Evolutionary conservation across 1,284 basidiomycete species (phyloP).

Genomic region (Boletus holoroseus): DNA sequence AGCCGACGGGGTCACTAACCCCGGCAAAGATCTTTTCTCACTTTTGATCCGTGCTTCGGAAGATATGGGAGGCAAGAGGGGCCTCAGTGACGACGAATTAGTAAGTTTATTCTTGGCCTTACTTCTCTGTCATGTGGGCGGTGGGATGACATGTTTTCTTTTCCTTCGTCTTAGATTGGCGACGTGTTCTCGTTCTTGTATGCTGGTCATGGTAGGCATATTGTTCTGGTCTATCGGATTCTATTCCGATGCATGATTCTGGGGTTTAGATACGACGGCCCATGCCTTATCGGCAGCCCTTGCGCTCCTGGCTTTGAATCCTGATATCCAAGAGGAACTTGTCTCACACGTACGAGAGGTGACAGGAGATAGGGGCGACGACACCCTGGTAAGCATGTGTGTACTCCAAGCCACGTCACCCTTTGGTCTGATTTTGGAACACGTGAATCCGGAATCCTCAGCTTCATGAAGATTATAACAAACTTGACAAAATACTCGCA

Average conservation of each 20-base stretch:
- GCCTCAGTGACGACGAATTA: constrained; percentile 45
- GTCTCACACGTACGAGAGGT: constrained; percentile 38
- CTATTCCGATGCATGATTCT: neutral
- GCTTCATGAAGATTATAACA: neutral
- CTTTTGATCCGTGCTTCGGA: constrained; percentile 47
- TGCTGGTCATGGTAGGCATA: constrained; percentile 47
- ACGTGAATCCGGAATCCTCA: neutral
- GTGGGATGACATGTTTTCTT: neutral
- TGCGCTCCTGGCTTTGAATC: constrained; percentile 37
- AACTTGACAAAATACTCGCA: neutral
- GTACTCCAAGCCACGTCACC: no score
- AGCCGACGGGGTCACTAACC: constrained; percentile 12
- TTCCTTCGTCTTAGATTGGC: constrained; percentile 39
- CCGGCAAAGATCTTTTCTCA: constrained; percentile 40
- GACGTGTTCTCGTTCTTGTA: constrained; percentile 49
- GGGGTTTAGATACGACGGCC: constrained; percentile 44
- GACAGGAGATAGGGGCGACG: constrained; percentile 37
- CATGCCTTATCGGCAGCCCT: constrained; percentile 42
- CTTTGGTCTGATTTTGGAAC: constrained; percentile 20
- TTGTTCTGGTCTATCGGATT: neutral
- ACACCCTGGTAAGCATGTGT: constrained; percentile 36
- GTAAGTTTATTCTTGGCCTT: constrained; percentile 26
- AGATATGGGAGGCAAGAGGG: constrained; percentile 39
- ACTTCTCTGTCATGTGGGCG: neutral
- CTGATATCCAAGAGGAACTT: constrained; percentile 45